phyloP scores from a whole-genome alignment of 2,329 filamentous ascomycete genomes.

The Aspergillus tubingensis region DNA sequence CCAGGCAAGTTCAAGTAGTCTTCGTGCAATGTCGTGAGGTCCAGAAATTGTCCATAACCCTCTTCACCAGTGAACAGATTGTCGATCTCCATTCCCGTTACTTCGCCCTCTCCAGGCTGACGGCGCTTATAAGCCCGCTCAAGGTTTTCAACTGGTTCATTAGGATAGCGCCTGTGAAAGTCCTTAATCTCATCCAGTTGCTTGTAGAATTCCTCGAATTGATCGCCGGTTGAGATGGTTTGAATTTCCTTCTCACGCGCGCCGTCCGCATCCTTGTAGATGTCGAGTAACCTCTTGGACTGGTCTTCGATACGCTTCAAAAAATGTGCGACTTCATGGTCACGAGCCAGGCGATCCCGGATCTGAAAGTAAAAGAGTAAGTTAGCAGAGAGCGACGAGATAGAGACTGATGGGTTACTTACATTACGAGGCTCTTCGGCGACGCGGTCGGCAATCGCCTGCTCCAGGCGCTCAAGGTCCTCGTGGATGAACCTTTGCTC shows the following conservation, averaged over 20 bases:
- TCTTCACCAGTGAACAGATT: constrained; percentile 96
- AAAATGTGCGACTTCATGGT: constrained; percentile 88
- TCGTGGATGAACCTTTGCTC: constrained; percentile 93
- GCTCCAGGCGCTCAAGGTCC: constrained; percentile 93
- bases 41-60: constrained; percentile 87
- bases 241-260: constrained; percentile 77
- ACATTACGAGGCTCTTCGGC: constrained; percentile 87
- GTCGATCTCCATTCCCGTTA: constrained; percentile 71
- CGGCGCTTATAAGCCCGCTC: constrained; percentile 85
- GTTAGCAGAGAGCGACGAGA: constrained; percentile 21
- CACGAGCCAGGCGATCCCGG: constrained; percentile 82
- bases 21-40: constrained; percentile 81
- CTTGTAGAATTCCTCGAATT: constrained; percentile 88
- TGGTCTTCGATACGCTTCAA: constrained; percentile 85
- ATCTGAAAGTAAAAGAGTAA: constrained; percentile 59
- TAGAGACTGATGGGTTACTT: constrained; percentile 39
- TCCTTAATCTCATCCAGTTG: constrained; percentile 78
- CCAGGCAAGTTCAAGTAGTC: constrained; percentile 86
- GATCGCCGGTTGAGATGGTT: constrained; percentile 77
- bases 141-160: constrained; percentile 91
- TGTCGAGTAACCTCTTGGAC: constrained; percentile 74
- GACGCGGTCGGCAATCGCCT: constrained; percentile 86
- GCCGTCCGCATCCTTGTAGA: constrained; percentile 80
- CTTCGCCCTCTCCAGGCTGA: constrained; percentile 64
- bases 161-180: constrained; percentile 88